Base-by-base conservation (phyloP, 768 basidiomycete species). In the Suillus weaverae region DNA sequence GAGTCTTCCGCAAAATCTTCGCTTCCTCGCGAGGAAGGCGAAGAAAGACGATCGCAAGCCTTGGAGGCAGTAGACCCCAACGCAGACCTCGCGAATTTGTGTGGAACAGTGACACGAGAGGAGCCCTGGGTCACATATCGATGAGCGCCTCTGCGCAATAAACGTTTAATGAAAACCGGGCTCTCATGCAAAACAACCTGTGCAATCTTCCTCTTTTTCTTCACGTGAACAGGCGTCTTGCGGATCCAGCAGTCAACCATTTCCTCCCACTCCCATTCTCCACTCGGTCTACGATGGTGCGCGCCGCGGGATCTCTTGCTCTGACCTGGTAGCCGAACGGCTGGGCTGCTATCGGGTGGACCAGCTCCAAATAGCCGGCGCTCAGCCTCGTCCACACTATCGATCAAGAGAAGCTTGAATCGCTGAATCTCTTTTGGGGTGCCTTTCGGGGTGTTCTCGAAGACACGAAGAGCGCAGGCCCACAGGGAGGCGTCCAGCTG, bases 331-430 rank as follows among this genome's bases (percentile, higher is more conserved):
- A 66, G 67, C n/a, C 64, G 43, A 7, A 68, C 56, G 43, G 67
- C 43, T 32, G 71, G 72, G 55, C 71, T 70, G 53, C 53, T 65
- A 50, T 61, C 55, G 10, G 60, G 55, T 20, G 50, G 30, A 51
- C 60, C 62, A 26, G 70, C 60, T 35, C 80, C 81, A 43, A 83
- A 84, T 64, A 82, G 85, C 48, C 79, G 76, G 43, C 73, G 69
- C 71, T 88, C 86, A 13, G 85, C 85, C n/a, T 78, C 78, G 33
- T 86, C 86, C 20, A 85, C 80, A 18, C 72, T 69, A 39, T 79
- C 78, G 61, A 86, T 81, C 20, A 86, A 70, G 56, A 77, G 69
- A 36, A 70, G 71, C n/a, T 80, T 79, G 66, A 81, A 79, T 36
- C 68, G 67, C 61, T 74, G 73, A 54, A 81, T 66, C 46, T 74